Evolutionary conservation across 805 yeast species (phyloP).

Genomic region (Candida qinlingensis): DNA sequence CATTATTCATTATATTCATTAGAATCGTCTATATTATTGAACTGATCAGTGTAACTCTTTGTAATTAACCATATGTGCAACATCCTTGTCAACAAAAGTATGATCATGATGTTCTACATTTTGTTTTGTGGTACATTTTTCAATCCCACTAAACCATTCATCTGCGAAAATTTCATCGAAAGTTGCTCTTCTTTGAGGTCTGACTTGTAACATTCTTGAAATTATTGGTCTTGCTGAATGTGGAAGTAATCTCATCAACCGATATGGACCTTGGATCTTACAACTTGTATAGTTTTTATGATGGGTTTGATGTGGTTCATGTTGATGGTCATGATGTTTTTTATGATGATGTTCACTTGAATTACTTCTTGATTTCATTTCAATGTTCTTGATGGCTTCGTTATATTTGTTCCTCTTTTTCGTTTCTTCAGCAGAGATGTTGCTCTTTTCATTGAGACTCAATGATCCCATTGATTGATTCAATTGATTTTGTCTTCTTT

Average conservation of each 20-base stretch:
- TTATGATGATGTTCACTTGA: background rate
- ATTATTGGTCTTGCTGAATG: slow-evolving; percentile 79
- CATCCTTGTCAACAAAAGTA: slow-evolving; percentile 42
- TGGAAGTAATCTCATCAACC: slow-evolving; percentile 74
- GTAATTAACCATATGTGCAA: slow-evolving; percentile 40
- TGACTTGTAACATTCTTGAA: slow-evolving; percentile 58
- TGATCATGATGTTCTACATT: slow-evolving; percentile 47
- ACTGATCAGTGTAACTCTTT: slow-evolving; percentile 16
- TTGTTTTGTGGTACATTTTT: slow-evolving; percentile 36
- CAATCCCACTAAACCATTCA: slow-evolving; percentile 64
- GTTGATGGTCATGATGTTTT: background rate
- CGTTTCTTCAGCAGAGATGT: background rate
- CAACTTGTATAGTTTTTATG: background rate
- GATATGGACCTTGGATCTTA: slow-evolving; percentile 67
- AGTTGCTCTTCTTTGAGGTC: slow-evolving; percentile 58
- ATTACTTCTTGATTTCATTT: slow-evolving; percentile 1
- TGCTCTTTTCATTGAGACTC: slow-evolving; percentile 18
- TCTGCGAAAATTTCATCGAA: slow-evolving; percentile 61
- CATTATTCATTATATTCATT: background rate
- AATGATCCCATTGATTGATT: slow-evolving; percentile 10
- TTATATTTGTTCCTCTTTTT: background rate
- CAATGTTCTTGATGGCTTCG: slow-evolving; percentile 5
- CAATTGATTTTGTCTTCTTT: slow-evolving; percentile 44
- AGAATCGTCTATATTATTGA: background rate
- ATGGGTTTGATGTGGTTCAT: background rate